A percentile compares a stretch with the other conserved stretches of the same genome.
Conservation (phyloP, 345 rosid genomes). For the Microcos paniculata region DNA sequence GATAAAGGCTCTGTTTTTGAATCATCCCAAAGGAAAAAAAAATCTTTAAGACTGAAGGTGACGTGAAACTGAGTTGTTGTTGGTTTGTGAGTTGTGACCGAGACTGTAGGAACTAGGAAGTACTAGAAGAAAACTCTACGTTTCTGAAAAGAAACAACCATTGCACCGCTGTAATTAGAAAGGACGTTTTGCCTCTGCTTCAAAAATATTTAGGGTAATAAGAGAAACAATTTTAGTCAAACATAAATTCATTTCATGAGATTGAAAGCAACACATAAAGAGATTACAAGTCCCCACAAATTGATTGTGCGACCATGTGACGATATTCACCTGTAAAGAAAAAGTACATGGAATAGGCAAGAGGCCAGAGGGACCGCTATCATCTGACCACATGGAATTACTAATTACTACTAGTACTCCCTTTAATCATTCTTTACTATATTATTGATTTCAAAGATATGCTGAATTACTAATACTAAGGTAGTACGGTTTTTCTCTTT, state of each 20-base stretch:
- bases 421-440: not conserved
- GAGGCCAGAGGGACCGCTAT: not conserved
- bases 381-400: not conserved
- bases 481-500: not conserved
- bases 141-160: not conserved
- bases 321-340: not conserved
- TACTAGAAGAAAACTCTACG: no score
- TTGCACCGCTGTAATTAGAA: not conserved
- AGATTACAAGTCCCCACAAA: conserved; percentile 5
- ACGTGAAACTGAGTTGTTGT: no score
- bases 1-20: not conserved
- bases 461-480: not conserved
- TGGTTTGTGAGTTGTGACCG: no score
- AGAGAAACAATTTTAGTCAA: not conserved
- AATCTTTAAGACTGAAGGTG: not conserved
- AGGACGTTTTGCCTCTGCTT: no score
- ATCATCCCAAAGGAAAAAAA: not conserved
- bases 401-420: not conserved
- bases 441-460: not conserved
- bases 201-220: no score
- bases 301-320: not conserved
- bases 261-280: not conserved
- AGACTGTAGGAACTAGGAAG: no score
- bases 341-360: not conserved
- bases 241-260: not conserved